These are phyloP conservation scores for Eucalyptus erythrocorys DNA, from an alignment of 345 rosid genomes.

Conservation along the genomic window DNA sequence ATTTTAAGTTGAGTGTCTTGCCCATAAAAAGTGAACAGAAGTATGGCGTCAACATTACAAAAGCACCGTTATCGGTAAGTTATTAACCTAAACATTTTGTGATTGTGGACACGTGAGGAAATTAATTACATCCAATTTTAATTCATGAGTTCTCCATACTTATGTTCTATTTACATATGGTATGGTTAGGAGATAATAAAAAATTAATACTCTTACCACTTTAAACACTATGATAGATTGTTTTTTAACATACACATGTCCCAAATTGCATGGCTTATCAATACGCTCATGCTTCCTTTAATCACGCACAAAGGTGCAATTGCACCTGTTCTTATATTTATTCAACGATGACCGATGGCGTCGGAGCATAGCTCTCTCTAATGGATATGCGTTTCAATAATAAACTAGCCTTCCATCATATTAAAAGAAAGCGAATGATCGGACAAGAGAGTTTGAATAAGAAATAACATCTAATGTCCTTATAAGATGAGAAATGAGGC, in stretches of 20 bases:
- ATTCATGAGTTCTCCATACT: background rate
- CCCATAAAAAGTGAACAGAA: background rate
- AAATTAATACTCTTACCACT: background rate
- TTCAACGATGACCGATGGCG: background rate
- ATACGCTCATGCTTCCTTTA: fast-evolving
- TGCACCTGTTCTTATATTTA: background rate
- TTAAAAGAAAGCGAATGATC: background rate
- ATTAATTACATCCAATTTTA: background rate
- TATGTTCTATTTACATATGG: background rate
- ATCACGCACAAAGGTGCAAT: background rate
- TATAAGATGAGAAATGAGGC: fast-evolving
- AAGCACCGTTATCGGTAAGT: fast-evolving
- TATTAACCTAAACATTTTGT: background rate
- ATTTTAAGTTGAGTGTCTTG: fast-evolving
- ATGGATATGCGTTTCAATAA: fast-evolving
- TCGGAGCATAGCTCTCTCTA: background rate
- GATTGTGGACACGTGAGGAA: fast-evolving
- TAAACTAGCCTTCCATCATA: background rate
- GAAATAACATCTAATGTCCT: background rate
- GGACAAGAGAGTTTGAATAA: background rate
- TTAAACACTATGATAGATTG: background rate
- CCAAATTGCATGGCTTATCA: background rate
- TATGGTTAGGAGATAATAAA: background rate
- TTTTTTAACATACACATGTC: background rate
- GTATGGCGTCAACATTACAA: fast-evolving